Evolutionary conservation across 352 stramenopile species (phyloP).

Genomic region (Halophytophthora polymorphica): DNA sequence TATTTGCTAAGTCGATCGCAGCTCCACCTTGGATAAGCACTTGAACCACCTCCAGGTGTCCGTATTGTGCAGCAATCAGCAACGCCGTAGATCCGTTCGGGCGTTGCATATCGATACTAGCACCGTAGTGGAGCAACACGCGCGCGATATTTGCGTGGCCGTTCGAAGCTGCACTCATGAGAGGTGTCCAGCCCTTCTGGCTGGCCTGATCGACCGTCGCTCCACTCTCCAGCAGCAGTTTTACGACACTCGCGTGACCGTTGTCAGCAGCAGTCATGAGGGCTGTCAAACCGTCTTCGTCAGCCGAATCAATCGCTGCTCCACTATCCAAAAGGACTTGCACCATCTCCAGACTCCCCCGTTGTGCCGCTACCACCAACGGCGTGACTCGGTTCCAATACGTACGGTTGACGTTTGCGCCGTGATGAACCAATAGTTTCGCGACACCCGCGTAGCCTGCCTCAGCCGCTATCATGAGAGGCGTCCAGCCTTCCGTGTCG

Average conservation of each 20-base stretch:
- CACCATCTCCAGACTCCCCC: no score
- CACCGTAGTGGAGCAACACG: slow-evolving; percentile 7
- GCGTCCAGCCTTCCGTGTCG: not conserved
- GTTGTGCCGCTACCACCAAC: no score
- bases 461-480: not conserved
- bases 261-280: no score
- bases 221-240: not conserved
- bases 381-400: no score
- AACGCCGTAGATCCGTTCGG: slow-evolving; percentile 1
- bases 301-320: no score
- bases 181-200: slow-evolving; percentile 11
- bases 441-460: slow-evolving; percentile 1
- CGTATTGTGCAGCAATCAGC: slow-evolving; percentile 1
- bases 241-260: no score
- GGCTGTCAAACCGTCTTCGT: no score
- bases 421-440: no score
- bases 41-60: not conserved
- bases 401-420: no score
- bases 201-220: slow-evolving; percentile 1
- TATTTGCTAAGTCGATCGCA: not conserved
- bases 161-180: slow-evolving; percentile 11
- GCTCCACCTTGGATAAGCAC: slow-evolving; percentile 5
- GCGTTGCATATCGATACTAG: slow-evolving; percentile 1
- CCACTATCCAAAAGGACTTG: no score
- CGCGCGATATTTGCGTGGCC: slow-evolving; percentile 4